phyloP scores from a whole-genome alignment of 129 eudicot genomes.

The Chrysanthemum lavandulifolium region DNA sequence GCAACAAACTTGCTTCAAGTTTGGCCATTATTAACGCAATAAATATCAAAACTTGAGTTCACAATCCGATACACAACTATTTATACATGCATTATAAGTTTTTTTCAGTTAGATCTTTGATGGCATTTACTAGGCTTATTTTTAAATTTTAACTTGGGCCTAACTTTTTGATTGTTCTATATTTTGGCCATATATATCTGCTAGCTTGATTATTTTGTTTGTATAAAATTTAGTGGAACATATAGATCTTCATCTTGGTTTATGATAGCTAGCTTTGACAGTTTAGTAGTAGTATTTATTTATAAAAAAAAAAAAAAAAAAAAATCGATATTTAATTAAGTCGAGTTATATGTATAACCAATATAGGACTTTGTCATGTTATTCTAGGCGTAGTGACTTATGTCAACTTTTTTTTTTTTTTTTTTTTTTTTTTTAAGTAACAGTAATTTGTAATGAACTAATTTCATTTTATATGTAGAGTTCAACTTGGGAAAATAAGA shows the following conservation, averaged over 20 bases:
- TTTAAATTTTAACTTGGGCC: constrained; percentile 18
- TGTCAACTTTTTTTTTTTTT: too few relatives aligned
- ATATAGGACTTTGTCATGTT: background rate
- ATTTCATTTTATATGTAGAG: background rate
- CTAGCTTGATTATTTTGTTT: background rate
- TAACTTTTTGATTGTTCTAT: background rate
- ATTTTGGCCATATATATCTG: background rate
- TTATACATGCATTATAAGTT: background rate
- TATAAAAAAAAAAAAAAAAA: too few relatives aligned
- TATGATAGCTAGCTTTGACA: background rate
- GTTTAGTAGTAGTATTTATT: too few relatives aligned
- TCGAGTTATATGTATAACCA: background rate
- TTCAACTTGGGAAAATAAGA: background rate
- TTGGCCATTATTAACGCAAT: constrained; percentile 21
- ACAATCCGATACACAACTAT: constrained; percentile 8
- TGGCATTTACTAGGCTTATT: constrained; percentile 23
- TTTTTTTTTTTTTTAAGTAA: too few relatives aligned
- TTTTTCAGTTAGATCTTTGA: constrained; percentile 18
- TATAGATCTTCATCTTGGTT: background rate
- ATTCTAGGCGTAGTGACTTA: background rate
- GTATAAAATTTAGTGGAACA: background rate
- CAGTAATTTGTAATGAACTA: background rate
- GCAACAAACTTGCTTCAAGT: constrained; percentile 25
- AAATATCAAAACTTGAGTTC: background rate
- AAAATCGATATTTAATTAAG: background rate